A percentile compares a stretch with the other conserved stretches of the same genome.
Conservation (phyloP, 208 protist species). For the Plasmodiophora brassicae region DNA sequence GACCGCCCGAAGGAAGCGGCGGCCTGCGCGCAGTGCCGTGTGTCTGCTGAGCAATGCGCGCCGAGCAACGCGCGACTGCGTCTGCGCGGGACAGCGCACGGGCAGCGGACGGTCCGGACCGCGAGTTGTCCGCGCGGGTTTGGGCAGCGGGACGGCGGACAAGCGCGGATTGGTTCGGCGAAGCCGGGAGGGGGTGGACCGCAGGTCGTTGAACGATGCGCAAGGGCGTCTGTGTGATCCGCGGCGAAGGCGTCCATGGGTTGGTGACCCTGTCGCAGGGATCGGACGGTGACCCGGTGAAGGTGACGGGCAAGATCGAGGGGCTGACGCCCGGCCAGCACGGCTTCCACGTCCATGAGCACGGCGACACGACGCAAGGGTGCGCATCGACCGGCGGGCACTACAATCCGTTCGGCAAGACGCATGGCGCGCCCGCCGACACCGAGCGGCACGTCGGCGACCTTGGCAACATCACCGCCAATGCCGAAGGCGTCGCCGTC, state of each 20-base stretch:
- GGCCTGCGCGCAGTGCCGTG: too few relatives aligned
- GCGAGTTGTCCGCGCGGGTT: too few relatives aligned
- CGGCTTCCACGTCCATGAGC: slow-evolving; percentile 29
- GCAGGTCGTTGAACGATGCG: too few relatives aligned
- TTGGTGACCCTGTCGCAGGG: background rate
- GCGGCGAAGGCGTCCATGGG: slow-evolving; percentile 14
- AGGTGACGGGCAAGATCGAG: background rate
- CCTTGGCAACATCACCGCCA: slow-evolving; percentile 25
- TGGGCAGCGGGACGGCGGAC: too few relatives aligned
- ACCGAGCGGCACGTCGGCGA: slow-evolving; percentile 5
- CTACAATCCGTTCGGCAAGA: slow-evolving; percentile 29
- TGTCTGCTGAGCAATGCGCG: too few relatives aligned
- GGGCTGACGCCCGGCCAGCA: slow-evolving; percentile 2
- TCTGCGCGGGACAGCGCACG: too few relatives aligned
- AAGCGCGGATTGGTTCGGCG: too few relatives aligned
- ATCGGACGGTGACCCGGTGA: background rate
- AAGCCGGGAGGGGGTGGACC: too few relatives aligned
- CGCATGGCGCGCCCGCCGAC: slow-evolving; percentile 9
- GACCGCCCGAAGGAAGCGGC: too few relatives aligned
- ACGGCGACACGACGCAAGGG: background rate
- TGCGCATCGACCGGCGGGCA: slow-evolving; percentile 6
- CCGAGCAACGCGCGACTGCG: too few relatives aligned
- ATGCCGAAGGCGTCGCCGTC: background rate
- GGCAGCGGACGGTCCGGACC: too few relatives aligned
- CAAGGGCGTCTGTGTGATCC: background rate